phyloP scores from a whole-genome alignment of 2,329 filamentous ascomycete genomes.

The Cladophialophora immunda region DNA sequence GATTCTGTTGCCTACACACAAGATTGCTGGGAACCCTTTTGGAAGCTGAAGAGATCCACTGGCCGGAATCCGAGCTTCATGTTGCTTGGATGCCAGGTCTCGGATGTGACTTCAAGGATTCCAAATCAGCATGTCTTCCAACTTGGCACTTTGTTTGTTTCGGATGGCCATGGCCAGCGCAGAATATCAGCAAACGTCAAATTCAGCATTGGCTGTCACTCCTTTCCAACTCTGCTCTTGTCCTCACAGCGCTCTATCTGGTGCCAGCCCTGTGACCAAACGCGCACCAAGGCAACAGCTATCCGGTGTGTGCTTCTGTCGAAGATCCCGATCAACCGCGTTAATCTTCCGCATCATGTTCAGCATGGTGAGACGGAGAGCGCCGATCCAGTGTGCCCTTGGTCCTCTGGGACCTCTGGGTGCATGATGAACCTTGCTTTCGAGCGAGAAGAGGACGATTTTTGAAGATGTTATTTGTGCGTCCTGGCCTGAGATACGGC shows the following conservation, averaged over 20 bases:
- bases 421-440: conserved; percentile 46
- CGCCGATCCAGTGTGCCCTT: conserved; percentile 57
- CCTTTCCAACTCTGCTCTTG: conserved; percentile 50
- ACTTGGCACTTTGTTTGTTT: conserved; percentile 38
- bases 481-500: conserved; percentile 64
- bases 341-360: conserved; percentile 69
- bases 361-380: conserved; percentile 61
- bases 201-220: conserved; percentile 46
- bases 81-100: conserved; percentile 40
- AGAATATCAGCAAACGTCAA: conserved; percentile 20
- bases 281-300: conserved; percentile 64
- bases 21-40: conserved; percentile 30
- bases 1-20: conserved; percentile 32
- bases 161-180: conserved; percentile 32
- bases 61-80: conserved; percentile 38
- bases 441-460: conserved; percentile 70
- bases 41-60: conserved; percentile 37
- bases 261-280: conserved; percentile 53
- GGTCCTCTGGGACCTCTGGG: conserved; percentile 41
- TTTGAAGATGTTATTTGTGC: conserved; percentile 98
- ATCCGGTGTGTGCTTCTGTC: conserved; percentile 57
- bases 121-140: conserved; percentile 27
- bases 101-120: conserved; percentile 29
- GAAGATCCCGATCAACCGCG: conserved; percentile 69
- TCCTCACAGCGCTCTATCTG: conserved; percentile 41